Evolutionary conservation across 1,139 yeast genomes (phyloP).

Genomic region (Debaryomycetaceae sp.): DNA sequence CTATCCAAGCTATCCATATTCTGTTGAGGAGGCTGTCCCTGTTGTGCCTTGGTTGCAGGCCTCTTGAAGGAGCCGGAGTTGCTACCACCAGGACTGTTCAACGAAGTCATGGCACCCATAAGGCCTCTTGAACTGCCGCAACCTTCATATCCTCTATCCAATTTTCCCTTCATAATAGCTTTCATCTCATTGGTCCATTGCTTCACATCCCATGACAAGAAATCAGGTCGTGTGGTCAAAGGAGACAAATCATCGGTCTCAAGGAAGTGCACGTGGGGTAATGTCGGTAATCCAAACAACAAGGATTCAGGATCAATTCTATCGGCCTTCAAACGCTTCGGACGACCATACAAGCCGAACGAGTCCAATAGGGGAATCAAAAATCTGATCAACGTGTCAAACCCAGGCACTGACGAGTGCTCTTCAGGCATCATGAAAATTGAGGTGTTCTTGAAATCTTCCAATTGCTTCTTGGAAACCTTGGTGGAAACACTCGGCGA

Average conservation of each 20-base stretch:
- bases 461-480: constrained; percentile 38
- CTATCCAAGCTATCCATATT: no score
- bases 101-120: constrained; percentile 53
- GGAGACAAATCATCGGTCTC: constrained; percentile 30
- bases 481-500: constrained; percentile 37
- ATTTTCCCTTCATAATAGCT: constrained; percentile 56
- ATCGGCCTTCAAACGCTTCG: constrained; percentile 82
- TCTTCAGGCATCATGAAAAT: constrained; percentile 93
- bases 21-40: constrained; percentile 3
- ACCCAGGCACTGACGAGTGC: constrained; percentile 91
- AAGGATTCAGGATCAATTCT: constrained; percentile 74
- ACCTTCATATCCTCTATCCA: constrained; percentile 75
- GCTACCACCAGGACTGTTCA: constrained; percentile 24
- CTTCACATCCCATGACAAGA: constrained; percentile 55
- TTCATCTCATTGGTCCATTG: constrained; percentile 71
- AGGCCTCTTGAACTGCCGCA: constrained; percentile 70
- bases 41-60: constrained; percentile 2
- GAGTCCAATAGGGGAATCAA: constrained; percentile 82
- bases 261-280: constrained; percentile 83
- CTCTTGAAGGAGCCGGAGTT: constrained; percentile 7
- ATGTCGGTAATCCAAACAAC: constrained; percentile 85
- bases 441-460: constrained; percentile 68
- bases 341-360: constrained; percentile 87
- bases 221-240: constrained; percentile 19
- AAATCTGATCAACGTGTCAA: constrained; percentile 86